Conservation (phyloP, 345 rosid species). For the Rhodamnia argentea region DNA sequence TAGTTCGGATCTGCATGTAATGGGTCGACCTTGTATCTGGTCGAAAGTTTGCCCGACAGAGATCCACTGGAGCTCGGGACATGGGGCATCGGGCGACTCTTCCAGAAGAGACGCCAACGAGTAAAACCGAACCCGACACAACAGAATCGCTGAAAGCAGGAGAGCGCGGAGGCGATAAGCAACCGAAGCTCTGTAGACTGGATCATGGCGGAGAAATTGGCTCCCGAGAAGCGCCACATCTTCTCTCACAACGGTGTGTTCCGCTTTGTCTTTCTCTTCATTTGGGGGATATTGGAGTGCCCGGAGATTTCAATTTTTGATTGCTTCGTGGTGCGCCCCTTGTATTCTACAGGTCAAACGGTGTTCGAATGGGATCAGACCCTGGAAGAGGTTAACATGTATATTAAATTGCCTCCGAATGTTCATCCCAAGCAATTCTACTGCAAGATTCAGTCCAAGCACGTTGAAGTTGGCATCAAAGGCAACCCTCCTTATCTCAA, state of each 20-base stretch:
- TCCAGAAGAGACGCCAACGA: background rate
- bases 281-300: background rate
- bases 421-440: slow-evolving; percentile 61
- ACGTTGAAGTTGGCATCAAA: slow-evolving; percentile 85
- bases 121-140: background rate
- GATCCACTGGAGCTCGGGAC: rapidly evolving
- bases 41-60: background rate
- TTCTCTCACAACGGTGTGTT: slow-evolving; percentile 36
- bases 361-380: slow-evolving; percentile 98
- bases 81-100: background rate
- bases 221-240: slow-evolving; percentile 52
- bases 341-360: slow-evolving; percentile 34
- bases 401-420: slow-evolving; percentile 62
- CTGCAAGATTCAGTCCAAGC: slow-evolving; percentile 78
- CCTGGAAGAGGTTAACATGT: slow-evolving; percentile 75
- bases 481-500: slow-evolving; percentile 95
- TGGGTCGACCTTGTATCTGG: background rate
- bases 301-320: background rate
- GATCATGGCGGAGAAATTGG: slow-evolving; percentile 49
- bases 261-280: background rate
- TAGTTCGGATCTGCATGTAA: background rate
- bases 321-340: background rate
- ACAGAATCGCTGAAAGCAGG: background rate
- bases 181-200: background rate
- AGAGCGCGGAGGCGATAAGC: background rate